phyloP scores from a whole-genome alignment of 2,329 filamentous ascomycete species.

The Arthrocladium fulminans region DNA sequence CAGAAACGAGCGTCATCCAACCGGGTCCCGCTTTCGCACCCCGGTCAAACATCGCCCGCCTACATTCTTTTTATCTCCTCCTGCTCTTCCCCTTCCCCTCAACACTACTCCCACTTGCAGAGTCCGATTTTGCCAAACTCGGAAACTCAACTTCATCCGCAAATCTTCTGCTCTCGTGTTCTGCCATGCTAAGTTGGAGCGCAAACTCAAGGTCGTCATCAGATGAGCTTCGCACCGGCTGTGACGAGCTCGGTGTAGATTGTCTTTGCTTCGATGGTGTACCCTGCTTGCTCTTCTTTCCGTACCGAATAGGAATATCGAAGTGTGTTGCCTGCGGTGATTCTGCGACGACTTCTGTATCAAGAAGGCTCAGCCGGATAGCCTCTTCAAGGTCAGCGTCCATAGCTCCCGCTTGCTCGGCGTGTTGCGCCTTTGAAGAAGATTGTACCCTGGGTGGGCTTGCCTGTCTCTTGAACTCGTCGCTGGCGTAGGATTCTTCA shows the following conservation, averaged over 20 bases:
- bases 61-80: background rate
- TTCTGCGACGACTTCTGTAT: slow-evolving; percentile 23
- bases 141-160: slow-evolving; percentile 26
- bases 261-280: slow-evolving; percentile 16
- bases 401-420: slow-evolving; percentile 34
- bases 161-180: slow-evolving; percentile 43
- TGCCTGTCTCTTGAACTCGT: slow-evolving; percentile 40
- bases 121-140: slow-evolving; percentile 19
- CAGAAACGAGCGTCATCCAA: background rate
- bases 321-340: slow-evolving; percentile 10
- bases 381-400: slow-evolving; percentile 55
- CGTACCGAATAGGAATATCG: slow-evolving; percentile 30
- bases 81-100: slow-evolving; percentile 18
- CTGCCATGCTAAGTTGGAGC: slow-evolving; percentile 52
- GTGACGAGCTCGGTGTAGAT: slow-evolving; percentile 26
- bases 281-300: slow-evolving; percentile 24
- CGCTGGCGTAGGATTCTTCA: slow-evolving; percentile 47
- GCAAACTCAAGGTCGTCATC: slow-evolving; percentile 54
- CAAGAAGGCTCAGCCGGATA: slow-evolving; percentile 45
- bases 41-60: background rate
- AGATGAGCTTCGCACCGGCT: slow-evolving; percentile 32
- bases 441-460: background rate
- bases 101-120: slow-evolving; percentile 15
- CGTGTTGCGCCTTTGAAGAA: slow-evolving; percentile 23
- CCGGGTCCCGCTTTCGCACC: background rate